Evolutionary conservation across 495 filamentous ascomycete species (phyloP), one percentile per base, ranked within the genome.

Genomic region (Lepidopterella palustris): DNA sequence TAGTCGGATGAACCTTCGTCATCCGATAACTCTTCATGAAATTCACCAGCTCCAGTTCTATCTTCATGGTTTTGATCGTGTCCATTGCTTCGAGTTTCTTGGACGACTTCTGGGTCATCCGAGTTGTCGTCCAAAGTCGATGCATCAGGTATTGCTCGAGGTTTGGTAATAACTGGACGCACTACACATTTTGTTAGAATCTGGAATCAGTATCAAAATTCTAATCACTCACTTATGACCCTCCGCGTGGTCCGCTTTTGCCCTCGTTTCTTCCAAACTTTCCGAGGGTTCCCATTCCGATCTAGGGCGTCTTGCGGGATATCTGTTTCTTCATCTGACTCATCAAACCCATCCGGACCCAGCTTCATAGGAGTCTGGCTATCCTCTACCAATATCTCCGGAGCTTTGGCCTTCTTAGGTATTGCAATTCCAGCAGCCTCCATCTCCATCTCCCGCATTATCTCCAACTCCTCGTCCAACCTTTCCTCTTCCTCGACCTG

Each of bases 191-290:
- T 28, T 66, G 55, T 66, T 57, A 62, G 59, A 47, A 6, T 15
- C 57, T 40, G 18, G 26, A 24, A 45, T 54, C 9, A 4, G 24
- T 25, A 40, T 50, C 1, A 40, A 28, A 20, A 51, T 42, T 53
- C 25, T 1, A 53, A 26, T 49, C 10, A 68, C 68, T 74, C 83
- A 84, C 95, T 92, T 39, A 82, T 87, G n/a, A 87, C 83, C 39
- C 80, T 72, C 52, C 87, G 78, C 2, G 92, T 96, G 31, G 87
- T 90, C 42, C 92, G 80, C 73, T 97, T 97, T 68, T 90, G 84
- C 0, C 92, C 92, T 72, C 86, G 89, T 80, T 97, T 97, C 76
- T 96, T 96, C 76, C 85, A 96, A 2, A 81, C 72, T 51, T 80
- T 82, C 20, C 81, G 65, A 0, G 81, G 79, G 10, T 77, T 74